Evolutionary conservation across 1,284 basidiomycete species (phyloP), one percentile per base, ranked within the genome.

Genomic region (Pisolithus thermaeus): DNA sequence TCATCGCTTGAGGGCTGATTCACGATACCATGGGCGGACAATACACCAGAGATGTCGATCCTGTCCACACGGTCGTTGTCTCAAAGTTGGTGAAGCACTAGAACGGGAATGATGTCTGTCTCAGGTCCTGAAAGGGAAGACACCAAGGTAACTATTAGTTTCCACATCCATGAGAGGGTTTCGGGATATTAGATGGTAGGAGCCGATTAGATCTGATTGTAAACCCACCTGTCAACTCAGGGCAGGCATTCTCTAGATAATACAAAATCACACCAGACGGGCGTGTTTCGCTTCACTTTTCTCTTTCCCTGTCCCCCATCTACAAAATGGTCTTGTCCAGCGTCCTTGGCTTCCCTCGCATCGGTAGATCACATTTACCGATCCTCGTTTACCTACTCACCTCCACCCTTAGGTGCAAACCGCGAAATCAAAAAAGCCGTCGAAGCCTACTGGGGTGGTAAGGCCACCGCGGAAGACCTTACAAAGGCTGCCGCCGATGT

Each of bases 391-490:
- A 18, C n/a, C 11, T 30, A 36, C 40, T 28, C 41, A 35, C 45
- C 45, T 5, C 18, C 12, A 32, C 8, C n/a, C 46, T 46, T 40
- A 61, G 92, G 92, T 76, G 86, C 88, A 55, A 89, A 93, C 77
- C 91, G 95, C 78, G 94, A 98, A 78, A 85, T 97, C 63, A 99
- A 99, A 80, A 99, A 99, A 79, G 94, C 95, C 61, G 90, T 96
- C 64, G 95, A 97, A 75, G 86, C 90, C 58, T 99, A 98, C 82
- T 99, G 97, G 97, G 91, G 81, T 47, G 92, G 89, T 72, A 99
- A 98, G 76, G 78, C 87, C 69, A 81, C 87, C 57, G 91, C 85
- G 47, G 91, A 92, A 62, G 91, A 95, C 61, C 88, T 99, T 63
- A 87, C 87, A 66, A 90, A 92, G 72, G 84, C 80, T 59, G 90